Percentiles rank a stretch among this genome's conserved stretches.
These are phyloP conservation scores for Cercospora sojina DNA, from an alignment of 2,329 filamentous ascomycete species.

Conservation along the genomic window DNA sequence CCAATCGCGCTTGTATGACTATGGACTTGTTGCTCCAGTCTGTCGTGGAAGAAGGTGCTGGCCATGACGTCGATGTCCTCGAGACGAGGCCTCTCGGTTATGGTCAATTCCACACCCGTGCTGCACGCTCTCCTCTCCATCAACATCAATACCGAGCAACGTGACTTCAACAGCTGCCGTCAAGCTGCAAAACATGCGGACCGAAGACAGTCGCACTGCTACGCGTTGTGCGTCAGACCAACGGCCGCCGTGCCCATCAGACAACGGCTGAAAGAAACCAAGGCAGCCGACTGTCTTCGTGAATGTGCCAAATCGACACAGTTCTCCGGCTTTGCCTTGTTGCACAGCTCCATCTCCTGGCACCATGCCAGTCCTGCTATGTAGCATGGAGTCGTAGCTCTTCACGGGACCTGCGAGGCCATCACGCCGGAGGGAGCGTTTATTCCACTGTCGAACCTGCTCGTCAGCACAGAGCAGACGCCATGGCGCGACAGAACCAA, in stretches of 20 bases:
- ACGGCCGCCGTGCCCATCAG: background rate
- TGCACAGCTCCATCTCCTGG: background rate
- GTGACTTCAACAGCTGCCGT: background rate
- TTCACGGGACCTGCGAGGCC: background rate
- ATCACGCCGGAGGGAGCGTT: background rate
- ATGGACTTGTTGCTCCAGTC: background rate
- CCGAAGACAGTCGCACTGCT: background rate
- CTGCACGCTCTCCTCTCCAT: background rate
- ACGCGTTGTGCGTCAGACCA: background rate
- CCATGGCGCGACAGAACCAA: background rate
- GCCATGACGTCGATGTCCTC: background rate
- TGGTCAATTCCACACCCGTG: background rate
- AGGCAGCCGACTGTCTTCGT: background rate
- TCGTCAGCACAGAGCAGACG: background rate
- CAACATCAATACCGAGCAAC: background rate
- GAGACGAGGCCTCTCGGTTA: background rate
- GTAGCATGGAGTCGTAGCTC: background rate
- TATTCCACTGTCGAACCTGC: too few relatives aligned
- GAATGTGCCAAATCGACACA: background rate
- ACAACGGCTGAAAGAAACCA: background rate
- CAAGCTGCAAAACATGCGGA: background rate
- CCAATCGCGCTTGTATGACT: background rate
- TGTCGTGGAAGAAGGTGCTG: background rate
- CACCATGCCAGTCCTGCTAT: too few relatives aligned
- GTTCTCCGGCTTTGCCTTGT: background rate